Evolutionary conservation across 2,329 filamentous ascomycete species (phyloP).

Genomic region (Alternaria ventricosa): DNA sequence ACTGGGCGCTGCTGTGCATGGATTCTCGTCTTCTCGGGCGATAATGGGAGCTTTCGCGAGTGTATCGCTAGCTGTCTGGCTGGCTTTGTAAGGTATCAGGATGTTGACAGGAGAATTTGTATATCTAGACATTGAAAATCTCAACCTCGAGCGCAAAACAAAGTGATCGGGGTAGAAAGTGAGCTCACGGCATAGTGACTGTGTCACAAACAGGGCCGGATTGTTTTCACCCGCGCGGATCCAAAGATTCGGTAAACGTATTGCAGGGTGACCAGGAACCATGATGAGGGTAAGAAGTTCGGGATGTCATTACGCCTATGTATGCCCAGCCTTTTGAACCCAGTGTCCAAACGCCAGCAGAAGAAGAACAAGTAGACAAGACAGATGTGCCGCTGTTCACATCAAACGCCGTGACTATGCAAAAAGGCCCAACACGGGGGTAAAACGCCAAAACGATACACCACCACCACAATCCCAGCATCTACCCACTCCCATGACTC

Average conservation of each 20-base stretch:
- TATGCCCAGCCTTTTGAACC: not conserved
- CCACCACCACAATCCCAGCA: not conserved
- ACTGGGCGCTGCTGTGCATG: not conserved
- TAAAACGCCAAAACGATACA: not conserved
- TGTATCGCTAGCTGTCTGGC: not conserved
- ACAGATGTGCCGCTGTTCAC: not conserved
- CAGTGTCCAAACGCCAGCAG: not conserved
- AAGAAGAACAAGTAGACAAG: not conserved
- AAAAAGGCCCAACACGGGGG: not conserved
- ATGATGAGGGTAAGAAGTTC: not conserved
- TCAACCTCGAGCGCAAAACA: not conserved
- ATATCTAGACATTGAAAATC: not conserved
- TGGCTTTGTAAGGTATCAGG: not conserved
- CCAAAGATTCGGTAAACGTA: not conserved
- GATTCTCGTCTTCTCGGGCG: not conserved
- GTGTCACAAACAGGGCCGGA: not conserved
- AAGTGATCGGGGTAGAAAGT: not conserved
- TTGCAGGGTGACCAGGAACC: too few relatives aligned
- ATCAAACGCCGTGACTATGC: not conserved
- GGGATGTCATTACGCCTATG: not conserved
- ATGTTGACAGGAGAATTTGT: not conserved
- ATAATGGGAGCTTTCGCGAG: not conserved
- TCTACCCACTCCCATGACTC: slow-evolving; percentile 41
- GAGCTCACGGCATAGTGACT: not conserved
- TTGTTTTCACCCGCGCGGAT: not conserved